Evolutionary conservation across 2,329 filamentous ascomycete genomes (phyloP).

Genomic region (Fusarium coicis): DNA sequence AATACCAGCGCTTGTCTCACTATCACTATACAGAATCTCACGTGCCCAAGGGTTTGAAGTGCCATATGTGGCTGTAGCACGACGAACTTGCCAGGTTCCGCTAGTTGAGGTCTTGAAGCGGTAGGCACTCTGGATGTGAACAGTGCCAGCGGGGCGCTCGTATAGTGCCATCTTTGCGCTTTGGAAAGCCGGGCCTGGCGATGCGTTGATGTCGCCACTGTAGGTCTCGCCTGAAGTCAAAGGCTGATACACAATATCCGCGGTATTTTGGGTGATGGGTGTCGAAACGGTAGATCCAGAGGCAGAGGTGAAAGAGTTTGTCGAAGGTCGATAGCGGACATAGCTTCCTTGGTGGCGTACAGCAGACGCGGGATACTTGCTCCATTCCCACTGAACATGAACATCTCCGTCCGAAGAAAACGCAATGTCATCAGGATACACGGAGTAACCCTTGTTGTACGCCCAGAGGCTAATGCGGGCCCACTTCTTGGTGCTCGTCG

Average conservation of each 20-base stretch:
- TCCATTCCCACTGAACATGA: conserved; percentile 45
- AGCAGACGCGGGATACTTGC: conserved; percentile 42
- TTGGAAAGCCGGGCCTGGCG: conserved; percentile 4
- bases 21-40: conserved; percentile 3
- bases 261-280: conserved; percentile 17
- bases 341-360: conserved; percentile 43
- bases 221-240: conserved; percentile 38
- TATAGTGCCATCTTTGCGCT: conserved; percentile 18
- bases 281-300: conserved; percentile 2
- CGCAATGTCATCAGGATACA: conserved; percentile 43
- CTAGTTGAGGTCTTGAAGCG: conserved; percentile 8
- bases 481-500: neutral
- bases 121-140: conserved; percentile 14
- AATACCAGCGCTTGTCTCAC: conserved; percentile 9
- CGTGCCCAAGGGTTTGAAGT: conserved; percentile 10
- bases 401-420: conserved; percentile 44
- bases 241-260: conserved; percentile 21
- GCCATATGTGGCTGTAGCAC: conserved; percentile 3
- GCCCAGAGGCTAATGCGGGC: conserved; percentile 20
- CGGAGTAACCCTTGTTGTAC: conserved; percentile 39
- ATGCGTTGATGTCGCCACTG: conserved; percentile 13
- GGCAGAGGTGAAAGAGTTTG: conserved; percentile 27
- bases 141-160: neutral
- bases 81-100: conserved; percentile 10
- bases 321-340: conserved; percentile 39